Percentiles rank a stretch among this genome's conserved stretches.
Evolutionary conservation across 208 protist genomes (phyloP).

Genomic region (Naegleria fowleri): DNA sequence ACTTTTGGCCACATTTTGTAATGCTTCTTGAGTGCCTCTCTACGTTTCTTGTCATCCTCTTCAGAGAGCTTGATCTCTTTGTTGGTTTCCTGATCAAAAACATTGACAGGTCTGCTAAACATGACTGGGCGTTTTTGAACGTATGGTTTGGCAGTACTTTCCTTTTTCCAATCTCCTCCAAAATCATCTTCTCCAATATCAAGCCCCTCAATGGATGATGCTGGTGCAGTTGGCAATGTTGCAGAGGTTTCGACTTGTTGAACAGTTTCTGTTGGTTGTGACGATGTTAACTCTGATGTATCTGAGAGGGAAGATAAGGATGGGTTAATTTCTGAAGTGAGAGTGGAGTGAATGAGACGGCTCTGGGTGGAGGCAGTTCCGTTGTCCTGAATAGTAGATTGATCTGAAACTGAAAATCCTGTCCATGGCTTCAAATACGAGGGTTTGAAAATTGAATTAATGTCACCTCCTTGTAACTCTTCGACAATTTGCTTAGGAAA

Average conservation of each 20-base stretch:
- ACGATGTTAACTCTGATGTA: too few species aligned
- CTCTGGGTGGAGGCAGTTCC: background rate
- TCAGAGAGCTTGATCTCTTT: background rate
- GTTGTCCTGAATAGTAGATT: background rate
- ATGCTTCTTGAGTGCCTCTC: background rate
- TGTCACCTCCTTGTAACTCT: conserved; percentile 1
- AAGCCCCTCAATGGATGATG: background rate
- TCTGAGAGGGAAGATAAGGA: too few species aligned
- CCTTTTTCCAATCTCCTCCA: background rate
- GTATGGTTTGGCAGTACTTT: background rate
- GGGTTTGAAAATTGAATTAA: background rate
- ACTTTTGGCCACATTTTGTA: conserved; percentile 8
- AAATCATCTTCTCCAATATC: background rate
- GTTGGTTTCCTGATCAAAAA: too few species aligned
- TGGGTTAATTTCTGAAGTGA: background rate
- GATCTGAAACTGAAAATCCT: background rate
- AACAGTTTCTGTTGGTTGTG: background rate
- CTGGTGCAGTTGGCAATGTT: too few species aligned
- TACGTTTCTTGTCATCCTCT: conserved; percentile 17
- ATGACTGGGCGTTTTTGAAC: background rate
- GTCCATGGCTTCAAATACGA: background rate
- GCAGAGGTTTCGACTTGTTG: background rate
- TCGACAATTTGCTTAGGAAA: background rate
- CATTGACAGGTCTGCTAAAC: background rate
- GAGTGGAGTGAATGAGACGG: background rate